Evolutionary conservation across 108 stramenopile genomes (phyloP).

Genomic region (Ochromonas danica): DNA sequence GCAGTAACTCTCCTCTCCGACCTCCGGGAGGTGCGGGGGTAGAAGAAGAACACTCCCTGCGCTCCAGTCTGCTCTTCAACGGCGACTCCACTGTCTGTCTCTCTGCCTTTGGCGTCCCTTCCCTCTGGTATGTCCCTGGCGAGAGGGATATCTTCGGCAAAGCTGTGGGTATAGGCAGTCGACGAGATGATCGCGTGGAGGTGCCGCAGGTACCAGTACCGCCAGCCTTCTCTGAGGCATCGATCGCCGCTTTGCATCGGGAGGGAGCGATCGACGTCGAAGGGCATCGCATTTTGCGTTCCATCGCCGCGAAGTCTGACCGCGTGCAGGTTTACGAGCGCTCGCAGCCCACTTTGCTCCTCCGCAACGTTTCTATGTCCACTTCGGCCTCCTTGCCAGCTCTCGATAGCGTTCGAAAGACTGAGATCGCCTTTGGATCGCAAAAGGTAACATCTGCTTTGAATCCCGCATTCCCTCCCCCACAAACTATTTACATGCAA

Average conservation of each 20-base stretch:
- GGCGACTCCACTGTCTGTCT: neutral
- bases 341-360: neutral
- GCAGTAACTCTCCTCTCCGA: neutral
- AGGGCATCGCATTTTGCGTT: constrained; percentile 3
- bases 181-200: neutral
- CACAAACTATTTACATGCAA: too few species aligned
- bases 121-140: constrained; percentile 9
- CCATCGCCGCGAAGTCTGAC: neutral
- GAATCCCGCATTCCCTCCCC: too few species aligned
- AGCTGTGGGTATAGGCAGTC: neutral
- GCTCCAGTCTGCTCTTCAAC: neutral
- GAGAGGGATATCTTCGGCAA: constrained; percentile 13
- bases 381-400: neutral
- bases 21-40: neutral
- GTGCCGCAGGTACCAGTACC: neutral
- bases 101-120: constrained; percentile 23
- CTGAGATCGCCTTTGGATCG: constrained; percentile 19
- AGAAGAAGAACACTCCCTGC: neutral
- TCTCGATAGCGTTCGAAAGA: neutral
- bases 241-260: neutral
- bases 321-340: constrained; percentile 25
- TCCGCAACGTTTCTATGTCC: constrained; percentile 7
- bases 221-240: constrained; percentile 26
- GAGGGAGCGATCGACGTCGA: constrained; percentile 7
- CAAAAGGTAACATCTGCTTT: constrained; percentile 29